Conservation (phyloP, 192 early-diverging fungal species). For the Podila verticillata region DNA sequence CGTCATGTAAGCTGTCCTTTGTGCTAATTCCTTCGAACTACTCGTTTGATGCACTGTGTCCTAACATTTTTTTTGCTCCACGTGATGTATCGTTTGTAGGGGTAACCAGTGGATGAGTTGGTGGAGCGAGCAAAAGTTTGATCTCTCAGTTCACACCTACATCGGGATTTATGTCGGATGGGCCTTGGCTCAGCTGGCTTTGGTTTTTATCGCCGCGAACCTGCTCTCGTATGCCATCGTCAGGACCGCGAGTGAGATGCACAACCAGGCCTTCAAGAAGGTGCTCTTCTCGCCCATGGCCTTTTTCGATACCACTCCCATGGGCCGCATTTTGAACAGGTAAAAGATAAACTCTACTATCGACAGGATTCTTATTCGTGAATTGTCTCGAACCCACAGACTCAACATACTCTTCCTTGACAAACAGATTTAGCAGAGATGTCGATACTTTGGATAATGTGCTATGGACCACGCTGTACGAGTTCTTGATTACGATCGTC, state of each 20-base stretch:
- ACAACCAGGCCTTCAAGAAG: not conserved
- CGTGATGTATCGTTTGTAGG: conserved; percentile 17
- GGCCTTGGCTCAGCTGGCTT: not conserved
- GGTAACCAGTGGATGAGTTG: conserved; percentile 22
- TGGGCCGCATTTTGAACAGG: conserved; percentile 79
- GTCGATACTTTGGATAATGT: conserved; percentile 66
- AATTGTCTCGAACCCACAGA: too few species aligned
- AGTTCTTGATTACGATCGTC: conserved; percentile 29
- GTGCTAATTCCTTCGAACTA: conserved; percentile 60
- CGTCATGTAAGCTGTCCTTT: conserved; percentile 55
- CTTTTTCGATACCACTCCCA: conserved; percentile 79
- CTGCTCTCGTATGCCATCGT: conserved; percentile 5
- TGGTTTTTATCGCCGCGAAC: not conserved
- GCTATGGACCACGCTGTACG: conserved; percentile 35
- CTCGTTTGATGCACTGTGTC: conserved; percentile 57
- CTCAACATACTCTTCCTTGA: too few species aligned
- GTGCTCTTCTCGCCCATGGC: conserved; percentile 64
- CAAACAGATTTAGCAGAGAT: conserved; percentile 60
- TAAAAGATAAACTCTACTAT: not conserved
- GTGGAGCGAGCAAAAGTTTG: conserved; percentile 1
- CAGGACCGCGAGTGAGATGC: not conserved
- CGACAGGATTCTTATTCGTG: too few species aligned
- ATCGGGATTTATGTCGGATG: conserved; percentile 12
- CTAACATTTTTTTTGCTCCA: conserved; percentile 53
- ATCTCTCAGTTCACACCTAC: not conserved